A percentile compares a stretch with the other conserved stretches of the same genome.
These are phyloP conservation scores for Lactarius indigo DNA, from an alignment of 768 basidiomycete species.

Conservation along the genomic window DNA sequence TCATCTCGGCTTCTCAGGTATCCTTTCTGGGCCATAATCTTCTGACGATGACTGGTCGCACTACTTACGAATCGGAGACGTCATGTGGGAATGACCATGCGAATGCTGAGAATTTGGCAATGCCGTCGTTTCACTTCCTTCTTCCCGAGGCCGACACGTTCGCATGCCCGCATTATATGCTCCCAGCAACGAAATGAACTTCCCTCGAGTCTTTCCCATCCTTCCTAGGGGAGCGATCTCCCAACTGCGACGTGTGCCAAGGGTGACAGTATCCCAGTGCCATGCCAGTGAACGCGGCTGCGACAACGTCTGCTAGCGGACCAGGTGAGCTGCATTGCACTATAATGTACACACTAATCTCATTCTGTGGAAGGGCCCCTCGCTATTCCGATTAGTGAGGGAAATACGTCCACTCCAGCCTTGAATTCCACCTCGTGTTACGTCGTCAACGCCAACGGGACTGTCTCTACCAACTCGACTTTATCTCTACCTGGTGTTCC, in stretches of 20 bases:
- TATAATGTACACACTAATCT: not conserved
- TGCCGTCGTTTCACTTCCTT: not conserved
- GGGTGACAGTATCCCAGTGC: not conserved
- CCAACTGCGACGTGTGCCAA: conserved; percentile 1
- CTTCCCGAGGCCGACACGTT: conserved; percentile 3
- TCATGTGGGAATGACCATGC: conserved; percentile 18
- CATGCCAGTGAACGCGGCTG: not conserved
- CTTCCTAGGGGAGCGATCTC: conserved; percentile 6
- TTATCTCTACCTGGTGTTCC: not conserved
- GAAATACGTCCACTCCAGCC: not conserved
- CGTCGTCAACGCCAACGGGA: not conserved
- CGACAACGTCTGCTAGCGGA: not conserved
- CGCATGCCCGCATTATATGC: conserved; percentile 20
- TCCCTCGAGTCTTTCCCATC: conserved; percentile 10
- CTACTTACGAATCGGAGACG: not conserved
- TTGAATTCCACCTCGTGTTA: not conserved
- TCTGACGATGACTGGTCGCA: not conserved
- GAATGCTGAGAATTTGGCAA: conserved; percentile 11
- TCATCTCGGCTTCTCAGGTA: not conserved
- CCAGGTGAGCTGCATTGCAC: conserved; percentile 3
- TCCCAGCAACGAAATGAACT: conserved; percentile 4
- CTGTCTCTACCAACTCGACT: not conserved
- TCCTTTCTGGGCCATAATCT: not conserved
- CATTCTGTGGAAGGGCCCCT: not conserved
- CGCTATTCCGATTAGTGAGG: not conserved